Evolutionary conservation across 2,329 filamentous ascomycete species (phyloP).

Genomic region (Chrysosporium queenslandicum): DNA sequence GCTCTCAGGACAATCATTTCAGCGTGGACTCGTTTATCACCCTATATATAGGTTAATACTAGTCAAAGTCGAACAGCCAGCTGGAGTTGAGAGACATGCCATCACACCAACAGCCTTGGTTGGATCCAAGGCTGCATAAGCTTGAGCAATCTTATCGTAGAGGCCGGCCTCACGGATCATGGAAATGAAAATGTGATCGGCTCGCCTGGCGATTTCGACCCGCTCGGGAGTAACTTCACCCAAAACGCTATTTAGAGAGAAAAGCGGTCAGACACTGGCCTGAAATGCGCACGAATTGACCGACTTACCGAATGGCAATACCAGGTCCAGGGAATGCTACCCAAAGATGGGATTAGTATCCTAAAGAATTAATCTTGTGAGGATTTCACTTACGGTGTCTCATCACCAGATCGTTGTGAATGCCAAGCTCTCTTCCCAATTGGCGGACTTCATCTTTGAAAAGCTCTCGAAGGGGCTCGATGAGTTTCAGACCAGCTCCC

Average conservation of each 20-base stretch:
- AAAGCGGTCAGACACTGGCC: background rate
- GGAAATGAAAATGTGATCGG: slow-evolving; percentile 39
- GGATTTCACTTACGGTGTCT: slow-evolving; percentile 43
- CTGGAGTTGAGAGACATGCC: background rate
- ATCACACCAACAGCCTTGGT: slow-evolving; percentile 49
- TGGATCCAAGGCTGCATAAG: slow-evolving; percentile 54
- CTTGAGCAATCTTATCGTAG: slow-evolving; percentile 54
- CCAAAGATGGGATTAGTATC: background rate
- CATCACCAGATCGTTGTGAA: slow-evolving; percentile 65
- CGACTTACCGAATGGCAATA: slow-evolving; percentile 51
- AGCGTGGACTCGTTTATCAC: slow-evolving; percentile 58
- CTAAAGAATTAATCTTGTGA: background rate
- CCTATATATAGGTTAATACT: slow-evolving; percentile 23
- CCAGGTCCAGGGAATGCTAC: slow-evolving; percentile 58
- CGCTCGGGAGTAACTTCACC: slow-evolving; percentile 69
- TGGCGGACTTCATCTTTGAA: slow-evolving; percentile 71
- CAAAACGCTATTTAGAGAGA: slow-evolving; percentile 43
- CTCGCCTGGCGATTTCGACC: slow-evolving; percentile 55
- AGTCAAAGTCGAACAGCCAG: background rate
- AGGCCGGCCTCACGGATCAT: slow-evolving; percentile 39
- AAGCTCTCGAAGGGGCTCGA: slow-evolving; percentile 64
- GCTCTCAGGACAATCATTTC: slow-evolving; percentile 52
- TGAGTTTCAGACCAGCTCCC: slow-evolving; percentile 27
- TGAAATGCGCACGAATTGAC: background rate
- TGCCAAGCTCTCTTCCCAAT: slow-evolving; percentile 58